Base-by-base conservation (phyloP, 768 basidiomycete genomes). In the Pleurotus pulmonarius region DNA sequence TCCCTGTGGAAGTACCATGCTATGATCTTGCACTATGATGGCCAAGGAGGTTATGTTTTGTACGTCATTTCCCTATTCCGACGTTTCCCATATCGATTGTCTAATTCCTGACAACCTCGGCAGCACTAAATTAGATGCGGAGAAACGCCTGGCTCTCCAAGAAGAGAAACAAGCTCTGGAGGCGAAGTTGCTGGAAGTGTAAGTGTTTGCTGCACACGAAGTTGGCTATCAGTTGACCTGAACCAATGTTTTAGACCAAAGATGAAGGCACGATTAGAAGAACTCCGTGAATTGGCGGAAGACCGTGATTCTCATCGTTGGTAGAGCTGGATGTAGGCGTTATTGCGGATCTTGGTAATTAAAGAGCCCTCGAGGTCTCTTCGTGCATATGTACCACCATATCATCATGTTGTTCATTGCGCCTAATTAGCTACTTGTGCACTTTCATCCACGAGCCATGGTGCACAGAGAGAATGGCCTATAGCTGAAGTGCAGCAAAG, bases 1-100 rank as follows among this genome's bases (percentile, higher is more conserved):
- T 94, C 92, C 25, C 69, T 98, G 59, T 98, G 94, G 93, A 88
- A 88, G 67, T 92, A 94, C 66, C 94, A 96, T 66, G 81, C 87
- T 6, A 85, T 88, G 65, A 92, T 96, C 56, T 71, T 96, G 60
- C 91, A 95, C 65, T 94, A 92, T 65, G 92, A 98, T 64, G 96
- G 96, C 5, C 88, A 92, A 69, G 96, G 96, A 34, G 92, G 92
- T 59, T 98, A 98, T 72, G 83, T 94, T 16, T 99, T 98, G 93
- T 94, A 64, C 59, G 92, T 81, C 6, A 46, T 49, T 51, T 18
- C 22, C 29, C 18, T 15, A 24, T 25, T 5, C 24, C 48, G 22
- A 48, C 29, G 26, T 26, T 11, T 18, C 11, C 16, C 38, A 24
- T 48, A 8, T 48, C 37, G 18, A 49, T 41, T 46, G 39, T 20